Evolutionary conservation across 305 asterid species (phyloP).

Genomic region (Coffea humblotiana): DNA sequence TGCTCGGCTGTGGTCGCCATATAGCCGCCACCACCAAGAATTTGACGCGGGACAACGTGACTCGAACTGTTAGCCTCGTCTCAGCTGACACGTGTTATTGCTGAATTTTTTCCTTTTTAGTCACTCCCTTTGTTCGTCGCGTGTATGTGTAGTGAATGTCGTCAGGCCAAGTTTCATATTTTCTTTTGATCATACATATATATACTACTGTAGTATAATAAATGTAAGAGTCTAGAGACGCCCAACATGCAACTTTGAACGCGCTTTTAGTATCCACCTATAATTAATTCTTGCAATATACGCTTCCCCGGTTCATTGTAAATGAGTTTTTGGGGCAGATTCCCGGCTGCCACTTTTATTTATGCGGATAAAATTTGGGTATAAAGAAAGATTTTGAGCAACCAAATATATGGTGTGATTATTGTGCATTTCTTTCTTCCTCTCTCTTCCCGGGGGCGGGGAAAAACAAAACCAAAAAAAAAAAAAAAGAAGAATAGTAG

Average conservation of each 20-base stretch:
- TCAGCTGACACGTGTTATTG: conserved; percentile 1
- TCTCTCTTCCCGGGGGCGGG: no score
- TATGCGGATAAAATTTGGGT: not conserved
- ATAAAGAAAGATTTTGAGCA: no score
- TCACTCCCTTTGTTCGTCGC: not conserved
- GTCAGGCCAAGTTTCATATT: not conserved
- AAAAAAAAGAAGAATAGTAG: no score
- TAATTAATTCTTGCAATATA: conserved; percentile 31
- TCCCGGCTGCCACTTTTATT: no score
- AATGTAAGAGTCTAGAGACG: conserved; percentile 18
- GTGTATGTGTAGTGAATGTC: not conserved
- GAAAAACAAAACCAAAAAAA: no score
- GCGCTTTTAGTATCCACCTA: conserved; percentile 26
- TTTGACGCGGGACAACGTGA: not conserved
- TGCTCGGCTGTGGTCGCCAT: conserved; percentile 22
- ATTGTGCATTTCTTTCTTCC: no score
- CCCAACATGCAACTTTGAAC: conserved; percentile 43
- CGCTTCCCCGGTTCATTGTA: conserved; percentile 8
- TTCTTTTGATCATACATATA: not conserved
- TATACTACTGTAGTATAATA: no score
- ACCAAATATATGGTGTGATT: no score
- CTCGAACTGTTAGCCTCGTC: not conserved
- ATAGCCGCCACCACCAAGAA: conserved; percentile 2
- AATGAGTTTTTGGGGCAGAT: not conserved
- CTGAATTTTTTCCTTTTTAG: not conserved